These are phyloP conservation scores for Ustilago shanxiensis DNA, from an alignment of 1,284 basidiomycete genomes.

Conservation along the genomic window DNA sequence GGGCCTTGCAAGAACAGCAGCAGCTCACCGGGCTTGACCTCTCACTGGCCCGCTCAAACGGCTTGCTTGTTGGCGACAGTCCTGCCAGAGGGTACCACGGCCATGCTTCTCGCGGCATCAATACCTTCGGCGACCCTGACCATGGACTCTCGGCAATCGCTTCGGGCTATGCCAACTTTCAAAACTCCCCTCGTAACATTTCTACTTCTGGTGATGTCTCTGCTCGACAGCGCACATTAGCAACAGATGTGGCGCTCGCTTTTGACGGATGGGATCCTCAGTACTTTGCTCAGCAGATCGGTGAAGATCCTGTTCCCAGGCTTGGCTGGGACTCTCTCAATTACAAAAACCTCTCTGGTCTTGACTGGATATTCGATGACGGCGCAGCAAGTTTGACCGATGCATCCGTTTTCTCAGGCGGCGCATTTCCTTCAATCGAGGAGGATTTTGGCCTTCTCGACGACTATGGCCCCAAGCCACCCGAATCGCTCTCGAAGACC, in stretches of 20 bases:
- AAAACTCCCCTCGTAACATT: background rate
- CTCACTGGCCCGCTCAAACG: background rate
- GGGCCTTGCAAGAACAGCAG: constrained; percentile 13
- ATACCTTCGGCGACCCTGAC: background rate
- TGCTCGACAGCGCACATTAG: background rate
- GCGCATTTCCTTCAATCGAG: constrained; percentile 1
- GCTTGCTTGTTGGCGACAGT: too few relatives aligned
- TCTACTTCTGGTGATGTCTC: background rate
- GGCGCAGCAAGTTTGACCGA: constrained; percentile 17
- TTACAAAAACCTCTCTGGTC: constrained; percentile 22
- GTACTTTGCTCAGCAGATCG: constrained; percentile 7
- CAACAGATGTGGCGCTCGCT: background rate
- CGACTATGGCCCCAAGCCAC: constrained; percentile 5
- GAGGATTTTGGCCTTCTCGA: constrained; percentile 7
- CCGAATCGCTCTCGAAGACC: constrained; percentile 8
- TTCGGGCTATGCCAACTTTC: background rate
- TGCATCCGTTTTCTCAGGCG: constrained; percentile 16
- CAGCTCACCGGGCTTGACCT: constrained; percentile 8
- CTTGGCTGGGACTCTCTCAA: constrained; percentile 14
- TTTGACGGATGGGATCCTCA: constrained; percentile 14
- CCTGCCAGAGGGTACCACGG: too few relatives aligned
- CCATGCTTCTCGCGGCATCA: background rate
- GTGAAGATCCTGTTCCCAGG: background rate
- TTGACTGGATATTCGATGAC: constrained; percentile 34
- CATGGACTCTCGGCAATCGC: background rate